phyloP scores from a whole-genome alignment of 306 rosid genomes.

The Astragalus membranaceus region DNA sequence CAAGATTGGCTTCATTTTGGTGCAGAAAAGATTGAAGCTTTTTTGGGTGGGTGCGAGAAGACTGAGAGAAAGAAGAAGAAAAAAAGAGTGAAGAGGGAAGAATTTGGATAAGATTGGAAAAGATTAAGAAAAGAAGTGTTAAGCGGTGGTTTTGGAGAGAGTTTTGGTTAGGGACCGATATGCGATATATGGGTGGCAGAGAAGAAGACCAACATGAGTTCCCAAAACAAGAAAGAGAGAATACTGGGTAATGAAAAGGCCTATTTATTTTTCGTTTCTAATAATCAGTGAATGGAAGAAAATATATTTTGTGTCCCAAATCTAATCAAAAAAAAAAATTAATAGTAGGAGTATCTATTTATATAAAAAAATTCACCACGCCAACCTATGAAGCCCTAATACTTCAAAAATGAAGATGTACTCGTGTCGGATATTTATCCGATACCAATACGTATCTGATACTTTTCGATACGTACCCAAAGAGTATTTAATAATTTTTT shows the following conservation, averaged over 20 bases:
- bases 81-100: neutral
- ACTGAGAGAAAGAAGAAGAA: neutral
- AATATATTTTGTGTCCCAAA: neutral
- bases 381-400: too few relatives aligned
- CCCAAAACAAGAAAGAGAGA: slow-evolving; percentile 16
- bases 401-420: too few relatives aligned
- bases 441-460: too few relatives aligned
- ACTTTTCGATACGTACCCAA: too few relatives aligned
- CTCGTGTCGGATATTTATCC: too few relatives aligned
- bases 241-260: neutral
- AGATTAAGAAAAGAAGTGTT: slow-evolving; percentile 17
- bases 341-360: too few relatives aligned
- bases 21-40: neutral
- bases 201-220: slow-evolving; percentile 23
- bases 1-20: slow-evolving; percentile 17
- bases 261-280: too few relatives aligned
- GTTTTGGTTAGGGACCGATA: slow-evolving; percentile 18
- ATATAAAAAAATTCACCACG: too few relatives aligned
- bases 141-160: slow-evolving; percentile 34
- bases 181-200: slow-evolving; percentile 51
- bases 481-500: too few relatives aligned
- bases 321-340: too few relatives aligned
- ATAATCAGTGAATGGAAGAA: too few relatives aligned
- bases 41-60: neutral
- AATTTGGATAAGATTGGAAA: slow-evolving; percentile 25